These are phyloP conservation scores for Gamsiella multidivaricata DNA, from an alignment of 192 early-diverging fungal species.

Conservation along the genomic window DNA sequence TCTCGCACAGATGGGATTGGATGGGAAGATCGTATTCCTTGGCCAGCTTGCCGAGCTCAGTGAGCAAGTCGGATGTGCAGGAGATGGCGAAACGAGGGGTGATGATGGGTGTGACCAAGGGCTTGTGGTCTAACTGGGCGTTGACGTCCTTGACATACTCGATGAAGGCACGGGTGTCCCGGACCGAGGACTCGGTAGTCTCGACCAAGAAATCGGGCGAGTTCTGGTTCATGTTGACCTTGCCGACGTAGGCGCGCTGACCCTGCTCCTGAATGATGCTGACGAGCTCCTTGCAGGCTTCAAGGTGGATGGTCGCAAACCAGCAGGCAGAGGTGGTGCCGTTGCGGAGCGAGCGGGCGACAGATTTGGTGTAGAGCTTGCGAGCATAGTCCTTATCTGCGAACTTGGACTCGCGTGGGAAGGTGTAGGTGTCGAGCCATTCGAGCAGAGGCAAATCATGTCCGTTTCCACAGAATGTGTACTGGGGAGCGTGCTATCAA, in stretches of 20 bases:
- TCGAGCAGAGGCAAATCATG: constrained; percentile 90
- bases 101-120: constrained; percentile 81
- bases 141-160: constrained; percentile 60
- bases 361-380: constrained; percentile 71
- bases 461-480: constrained; percentile 87
- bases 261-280: constrained; percentile 79
- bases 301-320: constrained; percentile 91
- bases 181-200: constrained; percentile 71
- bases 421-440: constrained; percentile 92
- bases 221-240: constrained; percentile 97
- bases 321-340: constrained; percentile 94
- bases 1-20: constrained; percentile 95
- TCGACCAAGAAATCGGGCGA: constrained; percentile 83
- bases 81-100: constrained; percentile 95
- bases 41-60: constrained; percentile 77
- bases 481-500: constrained; percentile 88
- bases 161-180: constrained; percentile 75
- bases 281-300: constrained; percentile 77
- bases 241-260: constrained; percentile 94
- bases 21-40: constrained; percentile 79
- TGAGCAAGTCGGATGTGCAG: constrained; percentile 78
- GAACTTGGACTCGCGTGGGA: constrained; percentile 86
- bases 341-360: constrained; percentile 76
- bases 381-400: constrained; percentile 73
- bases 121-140: constrained; percentile 18